phyloP scores from a whole-genome alignment of 2,329 filamentous ascomycete genomes.

The Exutisphaerella laricina region DNA sequence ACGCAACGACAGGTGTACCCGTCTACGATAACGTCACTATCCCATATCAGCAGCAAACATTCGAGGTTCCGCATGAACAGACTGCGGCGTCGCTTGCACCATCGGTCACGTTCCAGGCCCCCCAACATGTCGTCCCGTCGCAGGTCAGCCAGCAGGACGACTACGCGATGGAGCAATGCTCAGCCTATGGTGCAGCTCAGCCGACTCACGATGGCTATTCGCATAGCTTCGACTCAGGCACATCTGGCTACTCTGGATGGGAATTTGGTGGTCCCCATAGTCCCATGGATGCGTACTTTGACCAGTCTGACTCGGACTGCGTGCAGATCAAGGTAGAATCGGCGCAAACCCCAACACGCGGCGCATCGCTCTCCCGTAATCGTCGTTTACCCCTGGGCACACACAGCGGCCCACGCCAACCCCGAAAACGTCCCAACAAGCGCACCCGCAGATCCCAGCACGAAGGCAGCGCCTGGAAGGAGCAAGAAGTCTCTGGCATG shows the following conservation, averaged over 20 bases:
- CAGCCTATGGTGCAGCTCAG: conserved; percentile 11
- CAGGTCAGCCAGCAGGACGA: conserved; percentile 23
- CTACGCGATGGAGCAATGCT: conserved; percentile 17
- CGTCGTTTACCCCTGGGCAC: not conserved
- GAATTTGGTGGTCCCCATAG: conserved; percentile 14
- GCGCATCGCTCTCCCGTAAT: not conserved
- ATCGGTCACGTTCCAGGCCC: conserved; percentile 13
- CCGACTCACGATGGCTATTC: conserved; percentile 8
- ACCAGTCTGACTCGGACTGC: conserved; percentile 21
- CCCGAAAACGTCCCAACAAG: conserved; percentile 10
- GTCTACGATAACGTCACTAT: not conserved
- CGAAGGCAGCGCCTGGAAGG: conserved; percentile 8
- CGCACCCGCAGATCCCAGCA: conserved; percentile 12
- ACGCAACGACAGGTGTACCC: not conserved
- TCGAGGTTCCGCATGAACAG: conserved; percentile 8
- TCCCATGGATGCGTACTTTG: conserved; percentile 18
- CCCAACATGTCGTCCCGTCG: conserved; percentile 24
- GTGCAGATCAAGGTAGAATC: conserved; percentile 21
- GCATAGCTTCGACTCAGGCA: conserved; percentile 15
- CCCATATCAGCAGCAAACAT: conserved; percentile 7
- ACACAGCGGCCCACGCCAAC: conserved; percentile 1
- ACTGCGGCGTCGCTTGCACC: conserved; percentile 10
- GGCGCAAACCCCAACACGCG: not conserved
- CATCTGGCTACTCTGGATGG: conserved; percentile 10
- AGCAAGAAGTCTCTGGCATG: conserved; percentile 6